A percentile compares a stretch with the other conserved stretches of the same genome.
Evolutionary conservation across 1,284 basidiomycete species (phyloP).

Genomic region (Volvariella volvacea): DNA sequence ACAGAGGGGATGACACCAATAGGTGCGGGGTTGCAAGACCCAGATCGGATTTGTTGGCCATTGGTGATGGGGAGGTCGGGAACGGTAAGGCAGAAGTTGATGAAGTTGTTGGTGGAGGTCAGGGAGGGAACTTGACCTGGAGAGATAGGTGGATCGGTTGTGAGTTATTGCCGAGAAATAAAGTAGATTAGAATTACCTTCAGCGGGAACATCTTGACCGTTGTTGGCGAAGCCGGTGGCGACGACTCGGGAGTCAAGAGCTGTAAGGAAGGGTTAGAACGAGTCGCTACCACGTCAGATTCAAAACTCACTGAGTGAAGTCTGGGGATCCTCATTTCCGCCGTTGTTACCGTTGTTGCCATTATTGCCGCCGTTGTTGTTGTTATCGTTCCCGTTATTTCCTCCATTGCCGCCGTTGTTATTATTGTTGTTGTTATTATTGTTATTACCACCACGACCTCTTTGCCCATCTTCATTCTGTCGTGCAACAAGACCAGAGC

Average conservation of each 20-base stretch:
- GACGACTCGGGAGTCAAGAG: conserved; percentile 48
- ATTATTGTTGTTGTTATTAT: conserved; percentile 8
- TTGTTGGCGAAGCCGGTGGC: conserved; percentile 44
- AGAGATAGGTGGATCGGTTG: neutral
- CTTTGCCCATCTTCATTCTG: neutral
- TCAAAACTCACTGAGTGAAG: conserved; percentile 28
- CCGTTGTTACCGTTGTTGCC: neutral
- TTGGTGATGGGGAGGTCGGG: conserved; percentile 51
- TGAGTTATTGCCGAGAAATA: neutral
- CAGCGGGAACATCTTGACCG: conserved; percentile 36
- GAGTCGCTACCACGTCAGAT: conserved; percentile 6
- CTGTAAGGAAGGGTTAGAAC: conserved; percentile 21
- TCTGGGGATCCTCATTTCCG: conserved; percentile 26
- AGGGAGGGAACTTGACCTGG: conserved; percentile 51
- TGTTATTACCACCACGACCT: conserved; percentile 1
- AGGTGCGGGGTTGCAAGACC: conserved; percentile 60
- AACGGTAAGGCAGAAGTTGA: conserved; percentile 56
- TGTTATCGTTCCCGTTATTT: conserved; percentile 3
- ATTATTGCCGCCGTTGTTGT: conserved; percentile 10
- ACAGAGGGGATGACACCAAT: conserved; percentile 52
- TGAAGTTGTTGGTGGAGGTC: conserved; percentile 67
- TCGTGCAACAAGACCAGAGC: conserved; percentile 22
- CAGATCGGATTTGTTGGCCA: conserved; percentile 49
- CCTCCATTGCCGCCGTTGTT: conserved; percentile 9
- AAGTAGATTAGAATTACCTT: conserved; percentile 12